Conservation (phyloP, 1,284 basidiomycete genomes). For the Chalciporus sp. region DNA sequence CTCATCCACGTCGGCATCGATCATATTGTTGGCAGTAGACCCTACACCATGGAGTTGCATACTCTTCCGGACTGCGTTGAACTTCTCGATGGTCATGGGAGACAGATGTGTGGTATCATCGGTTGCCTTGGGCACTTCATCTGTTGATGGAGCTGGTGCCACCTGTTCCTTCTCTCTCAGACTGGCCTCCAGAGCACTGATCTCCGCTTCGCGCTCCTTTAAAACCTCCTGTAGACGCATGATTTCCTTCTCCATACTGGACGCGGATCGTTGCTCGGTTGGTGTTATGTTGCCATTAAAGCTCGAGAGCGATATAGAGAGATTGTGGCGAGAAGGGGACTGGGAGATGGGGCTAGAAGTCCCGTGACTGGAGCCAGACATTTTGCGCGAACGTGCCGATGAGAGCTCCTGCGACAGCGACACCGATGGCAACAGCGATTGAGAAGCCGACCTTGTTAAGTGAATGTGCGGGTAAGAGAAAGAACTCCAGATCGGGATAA, state of each 20-base stretch:
- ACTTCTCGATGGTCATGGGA: constrained; percentile 68
- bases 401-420: constrained; percentile 96
- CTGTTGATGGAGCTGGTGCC: not conserved
- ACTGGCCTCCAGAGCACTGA: constrained; percentile 71
- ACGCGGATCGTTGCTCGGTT: constrained; percentile 66
- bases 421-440: constrained; percentile 84
- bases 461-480: constrained; percentile 12
- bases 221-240: constrained; percentile 89
- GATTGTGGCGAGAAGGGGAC: constrained; percentile 58
- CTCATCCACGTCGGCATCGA: constrained; percentile 59
- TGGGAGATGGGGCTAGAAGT: constrained; percentile 57
- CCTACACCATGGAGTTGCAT: constrained; percentile 52
- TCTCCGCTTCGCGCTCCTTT: constrained; percentile 87
- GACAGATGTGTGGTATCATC: constrained; percentile 50
- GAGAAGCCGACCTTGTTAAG: constrained; percentile 71
- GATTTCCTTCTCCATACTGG: constrained; percentile 89
- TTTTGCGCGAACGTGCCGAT: constrained; percentile 83
- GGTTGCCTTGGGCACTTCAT: constrained; percentile 11
- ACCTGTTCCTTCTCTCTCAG: constrained; percentile 51
- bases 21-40: constrained; percentile 27
- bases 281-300: constrained; percentile 40
- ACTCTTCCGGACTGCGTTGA: constrained; percentile 67
- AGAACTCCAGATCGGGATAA: constrained; percentile 2
- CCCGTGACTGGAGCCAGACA: constrained; percentile 72
- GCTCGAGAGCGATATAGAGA: constrained; percentile 60